Evolutionary conservation across 2,329 filamentous ascomycete genomes (phyloP).

Genomic region (Pestalotiopsis fici): DNA sequence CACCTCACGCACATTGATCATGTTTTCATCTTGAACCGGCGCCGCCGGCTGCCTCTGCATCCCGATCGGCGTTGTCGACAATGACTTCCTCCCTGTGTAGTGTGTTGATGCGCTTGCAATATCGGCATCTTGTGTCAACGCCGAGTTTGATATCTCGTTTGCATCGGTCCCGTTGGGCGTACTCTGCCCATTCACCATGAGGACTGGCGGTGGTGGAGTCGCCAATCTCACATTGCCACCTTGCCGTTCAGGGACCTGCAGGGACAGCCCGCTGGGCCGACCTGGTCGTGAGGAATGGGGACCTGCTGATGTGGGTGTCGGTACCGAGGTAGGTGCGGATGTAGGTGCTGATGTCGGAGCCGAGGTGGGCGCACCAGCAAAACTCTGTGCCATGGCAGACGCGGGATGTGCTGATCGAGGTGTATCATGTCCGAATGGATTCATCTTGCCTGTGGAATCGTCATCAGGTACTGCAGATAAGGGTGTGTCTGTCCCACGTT

Average conservation of each 20-base stretch:
- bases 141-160: neutral
- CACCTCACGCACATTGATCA: constrained; percentile 59
- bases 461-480: constrained; percentile 68
- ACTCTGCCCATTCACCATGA: constrained; percentile 23
- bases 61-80: neutral
- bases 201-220: constrained; percentile 55
- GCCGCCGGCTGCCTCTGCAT: constrained; percentile 18
- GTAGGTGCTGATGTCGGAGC: constrained; percentile 11
- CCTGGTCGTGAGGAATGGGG: constrained; percentile 22
- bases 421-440: constrained; percentile 20
- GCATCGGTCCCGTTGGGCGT: neutral
- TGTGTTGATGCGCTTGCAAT: constrained; percentile 17
- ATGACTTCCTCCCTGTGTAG: constrained; percentile 8
- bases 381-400: constrained; percentile 22
- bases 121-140: neutral
- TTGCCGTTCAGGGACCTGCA: constrained; percentile 64
- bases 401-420: constrained; percentile 24
- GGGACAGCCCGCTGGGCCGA: constrained; percentile 53
- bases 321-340: neutral
- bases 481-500: constrained; percentile 61
- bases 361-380: constrained; percentile 23
- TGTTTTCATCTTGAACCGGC: constrained; percentile 36
- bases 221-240: constrained; percentile 63
- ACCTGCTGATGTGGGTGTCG: constrained; percentile 12
- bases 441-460: constrained; percentile 49